phyloP scores from a whole-genome alignment of 2,329 filamentous ascomycete species.

The Alternaria gansuensis region DNA sequence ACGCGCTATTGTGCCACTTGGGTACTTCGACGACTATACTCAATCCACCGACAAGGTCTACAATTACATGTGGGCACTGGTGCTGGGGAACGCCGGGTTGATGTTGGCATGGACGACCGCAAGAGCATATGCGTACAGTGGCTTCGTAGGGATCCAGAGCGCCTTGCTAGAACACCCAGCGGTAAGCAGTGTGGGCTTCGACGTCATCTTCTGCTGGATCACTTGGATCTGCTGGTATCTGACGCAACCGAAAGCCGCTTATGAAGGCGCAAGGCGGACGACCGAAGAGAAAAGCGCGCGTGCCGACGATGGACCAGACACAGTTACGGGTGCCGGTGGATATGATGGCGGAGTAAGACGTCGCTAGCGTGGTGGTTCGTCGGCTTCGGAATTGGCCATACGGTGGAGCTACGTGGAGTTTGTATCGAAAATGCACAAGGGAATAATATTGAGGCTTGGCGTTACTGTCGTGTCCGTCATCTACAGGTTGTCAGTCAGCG shows the following conservation, averaged over 20 bases:
- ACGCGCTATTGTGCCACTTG: conserved; percentile 37
- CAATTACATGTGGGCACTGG: conserved; percentile 35
- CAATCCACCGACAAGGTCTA: conserved; percentile 37
- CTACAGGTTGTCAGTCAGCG: background rate
- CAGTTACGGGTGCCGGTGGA: conserved; percentile 17
- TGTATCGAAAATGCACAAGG: background rate
- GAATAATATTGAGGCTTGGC: background rate
- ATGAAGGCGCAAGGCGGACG: conserved; percentile 1
- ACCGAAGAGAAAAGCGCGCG: conserved; percentile 8
- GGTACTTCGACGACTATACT: conserved; percentile 29
- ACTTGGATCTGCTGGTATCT: conserved; percentile 46
- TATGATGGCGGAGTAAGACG: conserved; percentile 26
- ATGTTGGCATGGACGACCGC: conserved; percentile 24
- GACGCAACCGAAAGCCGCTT: conserved; percentile 21
- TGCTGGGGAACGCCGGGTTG: conserved; percentile 29
- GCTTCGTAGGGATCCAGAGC: conserved; percentile 28
- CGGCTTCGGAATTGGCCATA: background rate
- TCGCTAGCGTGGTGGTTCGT: conserved; percentile 18
- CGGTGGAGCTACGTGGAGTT: background rate
- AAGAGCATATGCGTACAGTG: conserved; percentile 31
- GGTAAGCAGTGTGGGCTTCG: conserved; percentile 48
- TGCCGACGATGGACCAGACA: conserved; percentile 13
- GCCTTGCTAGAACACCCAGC: conserved; percentile 48
- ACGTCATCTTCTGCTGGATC: conserved; percentile 51
- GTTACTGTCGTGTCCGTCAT: background rate